A percentile compares a stretch with the other conserved stretches of the same genome.
Conservation (phyloP, 805 yeast species). For the Saturnispora halmiae region DNA sequence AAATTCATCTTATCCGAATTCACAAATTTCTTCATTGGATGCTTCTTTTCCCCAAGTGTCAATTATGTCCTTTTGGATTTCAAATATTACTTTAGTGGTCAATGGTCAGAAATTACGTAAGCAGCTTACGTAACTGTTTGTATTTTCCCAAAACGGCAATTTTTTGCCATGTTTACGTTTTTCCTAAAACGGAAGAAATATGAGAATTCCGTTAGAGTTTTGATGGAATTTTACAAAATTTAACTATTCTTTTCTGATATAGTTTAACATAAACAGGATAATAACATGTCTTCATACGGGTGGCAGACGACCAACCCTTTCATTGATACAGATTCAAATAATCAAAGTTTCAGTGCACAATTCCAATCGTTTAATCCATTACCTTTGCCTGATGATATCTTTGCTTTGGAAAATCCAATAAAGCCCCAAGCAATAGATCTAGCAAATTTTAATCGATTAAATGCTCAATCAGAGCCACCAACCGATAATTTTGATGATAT, state of each 20-base stretch:
- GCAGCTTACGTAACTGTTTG: slow-evolving; percentile 4
- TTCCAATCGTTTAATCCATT: slow-evolving; percentile 27
- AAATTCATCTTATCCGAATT: background rate
- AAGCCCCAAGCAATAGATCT: slow-evolving; percentile 2
- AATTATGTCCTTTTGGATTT: background rate
- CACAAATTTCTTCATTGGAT: background rate
- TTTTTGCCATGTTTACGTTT: slow-evolving; percentile 6
- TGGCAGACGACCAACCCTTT: slow-evolving; percentile 10
- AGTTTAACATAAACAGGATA: too few relatives aligned
- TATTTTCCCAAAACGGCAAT: slow-evolving; percentile 9
- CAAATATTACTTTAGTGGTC: slow-evolving; percentile 1
- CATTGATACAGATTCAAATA: slow-evolving; percentile 6
- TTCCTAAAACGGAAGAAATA: slow-evolving; percentile 3
- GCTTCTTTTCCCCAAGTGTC: slow-evolving; percentile 1
- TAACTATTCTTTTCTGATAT: too few relatives aligned
- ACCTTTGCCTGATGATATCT: slow-evolving; percentile 47
- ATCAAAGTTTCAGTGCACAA: slow-evolving; percentile 8
- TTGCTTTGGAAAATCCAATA: slow-evolving; percentile 30
- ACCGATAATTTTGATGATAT: slow-evolving; percentile 25
- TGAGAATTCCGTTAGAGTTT: background rate
- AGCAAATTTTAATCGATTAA: background rate
- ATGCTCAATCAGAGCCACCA: background rate
- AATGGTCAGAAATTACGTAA: slow-evolving; percentile 10
- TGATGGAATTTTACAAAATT: background rate
- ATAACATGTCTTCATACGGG: slow-evolving; percentile 9